Base-by-base conservation (phyloP, 352 stramenopile genomes). In the Globisporangium mamillatum region DNA sequence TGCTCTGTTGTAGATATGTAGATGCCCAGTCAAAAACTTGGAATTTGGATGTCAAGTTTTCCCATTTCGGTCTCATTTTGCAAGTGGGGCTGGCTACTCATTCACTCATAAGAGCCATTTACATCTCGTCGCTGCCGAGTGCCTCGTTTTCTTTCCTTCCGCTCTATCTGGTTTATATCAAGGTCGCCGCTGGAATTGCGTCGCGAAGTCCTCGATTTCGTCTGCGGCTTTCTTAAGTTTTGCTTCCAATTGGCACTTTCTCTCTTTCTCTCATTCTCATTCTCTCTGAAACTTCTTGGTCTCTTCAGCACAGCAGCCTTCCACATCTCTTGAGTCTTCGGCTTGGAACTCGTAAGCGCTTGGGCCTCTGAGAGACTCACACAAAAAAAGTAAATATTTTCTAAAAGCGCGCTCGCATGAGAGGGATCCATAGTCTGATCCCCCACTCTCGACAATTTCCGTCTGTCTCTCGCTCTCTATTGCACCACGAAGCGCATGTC, bases 401-500 rank as follows among this genome's bases (percentile, higher is more conserved):
- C 54, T 25, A 60, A n/a, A n/a, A 34, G 4, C 14, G 14, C 25
- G 24, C 32, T 7, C 32, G 32, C 7, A 9, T 36, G 24, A 4
- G 24, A 16, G 41, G 5, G 16, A 8, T 48, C 44, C 16, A 22
- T 22, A 22, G 44, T 52, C 18, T 2, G 16, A 8, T 22, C 14
- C 16, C 4, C 5, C 44, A 52, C 44, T n/a, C 16, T 52, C 5
- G 44, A 52, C 44, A 52, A 16, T 3, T 38, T 53, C 22, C 32
- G 18, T 48, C 22, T 41, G 32, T 32, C 29, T 27, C 46, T 57
- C n/a, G 18, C 46, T 46, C 60, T 67, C 74, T 77, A 92, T 71
- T 87, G 82, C 67, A 94, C 82, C 22, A 92, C 72, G 69, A 92
- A 94, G 63, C 84, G 85, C 84, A 94, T 90, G 63, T 88, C 76